These are phyloP conservation scores for Sarcodon sp. DNA, from an alignment of 768 basidiomycete species.

Conservation along the genomic window DNA sequence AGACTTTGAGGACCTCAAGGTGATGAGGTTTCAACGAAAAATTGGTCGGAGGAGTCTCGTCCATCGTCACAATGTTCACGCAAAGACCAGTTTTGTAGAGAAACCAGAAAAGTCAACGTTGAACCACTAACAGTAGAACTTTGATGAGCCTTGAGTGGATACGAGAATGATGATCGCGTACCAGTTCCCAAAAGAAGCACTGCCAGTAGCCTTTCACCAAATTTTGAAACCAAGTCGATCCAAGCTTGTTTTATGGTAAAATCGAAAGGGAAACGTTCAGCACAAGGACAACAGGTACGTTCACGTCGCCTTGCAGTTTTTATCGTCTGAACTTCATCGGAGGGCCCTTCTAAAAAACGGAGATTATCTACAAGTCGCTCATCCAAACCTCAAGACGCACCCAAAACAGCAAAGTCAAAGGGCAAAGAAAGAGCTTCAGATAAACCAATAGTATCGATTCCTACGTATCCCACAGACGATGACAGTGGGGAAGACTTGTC, in stretches of 20 bases:
- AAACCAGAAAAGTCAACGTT: not conserved
- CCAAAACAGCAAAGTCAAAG: conserved; percentile 23
- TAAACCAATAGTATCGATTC: conserved; percentile 50
- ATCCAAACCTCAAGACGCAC: conserved; percentile 9
- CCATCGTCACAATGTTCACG: conserved; percentile 15
- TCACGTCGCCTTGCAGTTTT: not conserved
- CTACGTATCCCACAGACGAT: conserved; percentile 28
- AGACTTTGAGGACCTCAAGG: conserved; percentile 49
- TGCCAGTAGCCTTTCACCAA: not conserved
- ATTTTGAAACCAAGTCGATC: conserved; percentile 10
- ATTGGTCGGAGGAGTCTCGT: conserved; percentile 45
- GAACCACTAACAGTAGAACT: conserved; percentile 3
- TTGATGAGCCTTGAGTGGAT: conserved; percentile 6
- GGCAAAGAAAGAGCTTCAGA: conserved; percentile 50
- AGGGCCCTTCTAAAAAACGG: conserved; percentile 42
- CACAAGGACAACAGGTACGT: conserved; percentile 18
- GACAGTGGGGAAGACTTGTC: conserved; percentile 35
- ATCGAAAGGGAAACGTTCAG: conserved; percentile 16
- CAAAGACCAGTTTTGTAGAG: not conserved
- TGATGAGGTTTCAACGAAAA: conserved; percentile 72
- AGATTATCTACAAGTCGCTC: conserved; percentile 28
- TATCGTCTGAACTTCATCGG: conserved; percentile 11
- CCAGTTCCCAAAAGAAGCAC: conserved; percentile 1
- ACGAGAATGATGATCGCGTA: not conserved
- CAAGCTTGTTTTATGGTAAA: conserved; percentile 8